Base-by-base conservation (phyloP, 2,329 filamentous ascomycete genomes). In the Thelonectria blattea region DNA sequence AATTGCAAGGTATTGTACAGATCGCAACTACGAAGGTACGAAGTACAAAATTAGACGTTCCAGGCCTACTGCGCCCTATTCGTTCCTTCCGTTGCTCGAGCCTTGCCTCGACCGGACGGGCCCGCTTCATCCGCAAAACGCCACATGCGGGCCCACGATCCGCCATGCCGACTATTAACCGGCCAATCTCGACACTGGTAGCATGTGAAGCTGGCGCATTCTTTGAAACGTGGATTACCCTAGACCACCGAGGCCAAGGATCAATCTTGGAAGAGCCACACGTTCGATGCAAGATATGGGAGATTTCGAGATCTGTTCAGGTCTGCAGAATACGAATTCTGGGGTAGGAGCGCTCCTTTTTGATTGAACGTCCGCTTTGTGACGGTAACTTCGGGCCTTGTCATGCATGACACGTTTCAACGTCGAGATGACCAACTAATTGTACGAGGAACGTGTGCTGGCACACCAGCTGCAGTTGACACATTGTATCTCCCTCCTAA, bases 1-100 rank as follows among this genome's bases (percentile, higher is more conserved):
- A 37, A 37, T 37, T 37, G 46, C 20, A 51, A 32, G 46, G 64
- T 67, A 68, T 61, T 62, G 65, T 62, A 68, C 68, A 71, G 66
- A 69, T 71, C 64, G 65, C 61, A 66, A 65, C 46, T 68, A 66
- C 70, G 71, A n/a, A 72, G 64, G 68, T 73, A 71, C 68, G 69
- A 68, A 65, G 66, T 69, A 65, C 65, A 67, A 66, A 62, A 59
- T 63, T 61, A 62, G 59, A 56, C 62, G 55, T 51, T 61, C 65
- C 42, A 58, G 56, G 65, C 65, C 60, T 61, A 65, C 58, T 63
- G 37, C 27, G 8, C 56, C 61, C 59, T 61, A 64, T 52, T 55
- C 63, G 63, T 60, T 62, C 46, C 24, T 65, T 52, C 54, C 56
- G 42, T 56, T 15, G 34, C 34, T 37, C 15, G 34, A 64, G 53